Base-by-base conservation (phyloP, 2,329 filamentous ascomycete genomes). In the Rosellinia necatrix region DNA sequence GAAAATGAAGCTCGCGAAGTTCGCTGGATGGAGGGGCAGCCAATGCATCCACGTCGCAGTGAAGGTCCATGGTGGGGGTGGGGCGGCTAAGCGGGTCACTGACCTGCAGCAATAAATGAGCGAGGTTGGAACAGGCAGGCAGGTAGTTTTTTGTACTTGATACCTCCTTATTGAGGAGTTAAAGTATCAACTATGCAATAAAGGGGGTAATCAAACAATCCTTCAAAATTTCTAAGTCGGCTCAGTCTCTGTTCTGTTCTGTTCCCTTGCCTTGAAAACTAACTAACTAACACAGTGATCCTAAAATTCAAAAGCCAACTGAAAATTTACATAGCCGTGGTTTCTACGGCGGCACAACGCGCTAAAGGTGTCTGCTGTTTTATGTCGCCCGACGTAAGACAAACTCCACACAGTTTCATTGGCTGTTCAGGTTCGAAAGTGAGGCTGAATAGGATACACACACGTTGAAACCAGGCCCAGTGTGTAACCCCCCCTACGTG, bases 41-140 rank as follows among this genome's bases (percentile, higher is more conserved):
- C n/a, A n/a, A n/a, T n/a, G n/a, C n/a, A n/a, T n/a, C n/a, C n/a
- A n/a, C n/a, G n/a, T 50, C n/a, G 29, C 35, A 46, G 34, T 42
- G 49, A 37, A 19, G 41, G 21, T 49, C 49, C 40, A 60, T 58
- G 24, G 59, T 55, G 59, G 59, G 59, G 59, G 59, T 46, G 53
- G 59, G 56, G 52, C 47, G n/a, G 17, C 8, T 13, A 35, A 8
- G 4, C 15, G 15, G 9, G n/a, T 5, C 9, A 35, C 5, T 35
- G 4, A 5, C 6, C 9, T 35, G 32, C 15, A 35, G 32, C 4
- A 30, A 30, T 30, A 30, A 30, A 22, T 21, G n/a, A n/a, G n/a
- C n/a, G n/a, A n/a, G n/a, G n/a, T n/a, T n/a, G n/a, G n/a, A n/a
- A n/a, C n/a, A n/a, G n/a, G n/a, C n/a, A n/a, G n/a, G n/a, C n/a